A percentile compares a stretch with the other conserved stretches of the same genome.
Conservation (phyloP, 2,329 filamentous ascomycete species). For the Ascochyta lentis region DNA sequence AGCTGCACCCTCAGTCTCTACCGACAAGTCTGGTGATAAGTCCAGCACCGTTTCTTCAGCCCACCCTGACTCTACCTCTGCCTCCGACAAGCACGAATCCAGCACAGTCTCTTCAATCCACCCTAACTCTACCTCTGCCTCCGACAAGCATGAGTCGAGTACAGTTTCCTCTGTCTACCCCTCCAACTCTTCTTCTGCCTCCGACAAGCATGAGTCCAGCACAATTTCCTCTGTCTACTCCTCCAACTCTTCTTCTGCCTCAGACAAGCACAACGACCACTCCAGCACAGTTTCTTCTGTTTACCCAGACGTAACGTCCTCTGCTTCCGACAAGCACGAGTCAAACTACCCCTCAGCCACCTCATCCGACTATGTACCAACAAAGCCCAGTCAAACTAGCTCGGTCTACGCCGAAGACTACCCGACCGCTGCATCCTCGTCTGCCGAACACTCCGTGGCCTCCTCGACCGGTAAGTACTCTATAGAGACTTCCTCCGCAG, state of each 20-base stretch:
- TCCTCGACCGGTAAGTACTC: neutral
- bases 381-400: constrained; percentile 15
- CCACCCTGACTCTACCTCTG: constrained; percentile 11
- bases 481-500: neutral
- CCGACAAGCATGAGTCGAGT: neutral
- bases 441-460: constrained; percentile 1
- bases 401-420: constrained; percentile 9
- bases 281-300: constrained; percentile 13
- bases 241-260: constrained; percentile 12
- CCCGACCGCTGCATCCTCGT: constrained; percentile 4
- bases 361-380: constrained; percentile 13
- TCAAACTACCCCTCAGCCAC: constrained; percentile 7
- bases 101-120: constrained; percentile 12
- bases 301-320: constrained; percentile 18
- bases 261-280: constrained; percentile 5
- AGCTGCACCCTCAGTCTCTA: constrained; percentile 18
- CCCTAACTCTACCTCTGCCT: constrained; percentile 14
- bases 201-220: constrained; percentile 12
- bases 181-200: constrained; percentile 13
- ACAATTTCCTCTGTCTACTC: constrained; percentile 6
- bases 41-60: constrained; percentile 13
- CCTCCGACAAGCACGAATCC: constrained; percentile 3
- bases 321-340: constrained; percentile 12
- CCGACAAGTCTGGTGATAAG: constrained; percentile 14
- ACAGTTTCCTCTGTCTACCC: constrained; percentile 7